Evolutionary conservation across 768 basidiomycete species (phyloP).

Genomic region (Myochromella boudieri): DNA sequence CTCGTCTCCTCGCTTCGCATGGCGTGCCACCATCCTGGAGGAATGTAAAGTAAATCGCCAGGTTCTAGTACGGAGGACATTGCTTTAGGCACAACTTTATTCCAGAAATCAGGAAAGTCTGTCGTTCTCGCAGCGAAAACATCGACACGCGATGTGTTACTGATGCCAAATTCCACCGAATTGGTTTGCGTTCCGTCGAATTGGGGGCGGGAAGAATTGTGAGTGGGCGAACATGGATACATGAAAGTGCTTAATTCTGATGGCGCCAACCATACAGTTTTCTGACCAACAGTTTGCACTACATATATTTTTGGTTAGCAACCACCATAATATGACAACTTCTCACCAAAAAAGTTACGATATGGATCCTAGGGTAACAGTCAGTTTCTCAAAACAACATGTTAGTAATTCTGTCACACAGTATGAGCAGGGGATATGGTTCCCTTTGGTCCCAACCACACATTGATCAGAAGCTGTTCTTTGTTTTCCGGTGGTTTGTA

Average conservation of each 20-base stretch:
- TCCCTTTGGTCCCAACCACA: conserved; percentile 79
- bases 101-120: conserved; percentile 52
- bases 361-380: conserved; percentile 73
- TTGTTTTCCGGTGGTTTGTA: conserved; percentile 70
- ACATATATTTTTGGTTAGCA: conserved; percentile 11
- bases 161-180: conserved; percentile 47
- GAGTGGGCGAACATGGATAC: too few relatives aligned
- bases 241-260: conserved; percentile 56
- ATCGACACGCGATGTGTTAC: conserved; percentile 83
- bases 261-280: conserved; percentile 91
- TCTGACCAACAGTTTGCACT: conserved; percentile 89
- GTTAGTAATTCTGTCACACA: conserved; percentile 32
- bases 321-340: neutral
- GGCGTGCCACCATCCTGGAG: conserved; percentile 94
- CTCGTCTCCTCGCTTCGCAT: conserved; percentile 82
- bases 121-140: conserved; percentile 53
- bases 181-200: conserved; percentile 38
- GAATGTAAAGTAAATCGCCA: conserved; percentile 88
- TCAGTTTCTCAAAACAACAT: conserved; percentile 7
- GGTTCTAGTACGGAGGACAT: conserved; percentile 64
- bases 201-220: conserved; percentile 30
- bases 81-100: conserved; percentile 57
- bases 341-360: conserved; percentile 83
- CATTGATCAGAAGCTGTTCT: conserved; percentile 67
- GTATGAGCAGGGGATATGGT: conserved; percentile 91